phyloP scores from a whole-genome alignment of 768 basidiomycete genomes.

The Phaeotremella skinneri region DNA sequence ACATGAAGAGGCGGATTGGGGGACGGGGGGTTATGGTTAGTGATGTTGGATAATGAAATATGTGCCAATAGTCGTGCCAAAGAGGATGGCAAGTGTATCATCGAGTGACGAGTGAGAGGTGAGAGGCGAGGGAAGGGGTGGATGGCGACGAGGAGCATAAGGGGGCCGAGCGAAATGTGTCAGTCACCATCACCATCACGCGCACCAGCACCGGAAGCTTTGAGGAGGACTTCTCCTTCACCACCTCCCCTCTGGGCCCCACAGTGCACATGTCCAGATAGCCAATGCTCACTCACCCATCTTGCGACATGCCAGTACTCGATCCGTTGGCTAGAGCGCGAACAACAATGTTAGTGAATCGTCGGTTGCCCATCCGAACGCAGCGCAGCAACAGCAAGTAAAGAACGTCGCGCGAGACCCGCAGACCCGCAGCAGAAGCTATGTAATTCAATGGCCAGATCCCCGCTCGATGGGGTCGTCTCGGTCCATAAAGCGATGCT shows the following conservation, averaged over 20 bases:
- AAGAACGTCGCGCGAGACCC: background rate
- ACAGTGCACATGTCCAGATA: slow-evolving; percentile 8
- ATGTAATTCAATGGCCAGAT: background rate
- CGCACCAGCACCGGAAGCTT: slow-evolving; percentile 13
- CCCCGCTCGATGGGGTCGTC: background rate
- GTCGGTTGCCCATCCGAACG: background rate
- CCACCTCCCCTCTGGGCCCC: background rate
- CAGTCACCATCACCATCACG: slow-evolving; percentile 18
- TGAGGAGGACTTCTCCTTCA: too few species aligned
- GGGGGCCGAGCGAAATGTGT: slow-evolving; percentile 7
- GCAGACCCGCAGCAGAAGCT: background rate
- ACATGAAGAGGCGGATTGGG: slow-evolving; percentile 12
- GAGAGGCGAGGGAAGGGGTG: slow-evolving; percentile 11
- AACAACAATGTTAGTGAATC: background rate
- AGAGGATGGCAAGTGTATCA: slow-evolving; percentile 5
- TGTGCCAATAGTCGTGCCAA: background rate
- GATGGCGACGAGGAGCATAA: background rate
- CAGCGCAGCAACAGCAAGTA: background rate
- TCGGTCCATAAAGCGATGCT: background rate
- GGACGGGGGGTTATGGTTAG: slow-evolving; percentile 2
- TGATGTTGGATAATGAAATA: slow-evolving; percentile 2
- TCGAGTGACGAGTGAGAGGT: slow-evolving; percentile 1
- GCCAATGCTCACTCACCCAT: slow-evolving; percentile 19
- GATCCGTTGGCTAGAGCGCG: slow-evolving; percentile 2
- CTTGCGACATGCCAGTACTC: slow-evolving; percentile 4